Evolutionary conservation across 2,329 filamentous ascomycete species (phyloP).

Genomic region (Colletotrichum somersetense): DNA sequence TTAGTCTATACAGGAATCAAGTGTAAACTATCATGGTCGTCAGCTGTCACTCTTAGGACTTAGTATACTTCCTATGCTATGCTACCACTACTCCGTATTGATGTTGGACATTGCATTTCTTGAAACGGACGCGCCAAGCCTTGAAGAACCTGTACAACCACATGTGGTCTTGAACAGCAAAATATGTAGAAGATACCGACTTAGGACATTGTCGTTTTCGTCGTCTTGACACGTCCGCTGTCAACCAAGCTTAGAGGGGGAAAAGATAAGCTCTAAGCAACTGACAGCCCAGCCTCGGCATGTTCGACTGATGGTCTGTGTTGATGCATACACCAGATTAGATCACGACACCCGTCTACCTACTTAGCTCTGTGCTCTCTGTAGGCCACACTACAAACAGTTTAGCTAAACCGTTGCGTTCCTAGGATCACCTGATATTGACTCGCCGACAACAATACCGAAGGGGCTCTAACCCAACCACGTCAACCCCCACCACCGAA

Average conservation of each 20-base stretch:
- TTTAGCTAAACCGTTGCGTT: neutral
- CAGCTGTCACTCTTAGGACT: neutral
- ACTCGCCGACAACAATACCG: neutral
- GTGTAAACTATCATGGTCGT: neutral
- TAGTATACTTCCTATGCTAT: neutral
- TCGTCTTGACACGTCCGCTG: conserved; percentile 4
- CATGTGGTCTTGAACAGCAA: neutral
- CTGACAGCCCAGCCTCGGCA: neutral
- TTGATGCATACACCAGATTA: conserved; percentile 9
- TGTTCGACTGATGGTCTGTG: neutral
- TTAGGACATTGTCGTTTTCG: neutral
- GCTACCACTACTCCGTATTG: neutral
- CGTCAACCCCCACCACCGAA: conserved; percentile 26
- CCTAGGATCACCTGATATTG: neutral
- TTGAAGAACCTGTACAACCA: neutral
- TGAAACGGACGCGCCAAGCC: neutral
- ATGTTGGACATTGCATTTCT: conserved; percentile 17
- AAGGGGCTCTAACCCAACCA: conserved; percentile 11
- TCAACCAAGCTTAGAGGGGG: neutral
- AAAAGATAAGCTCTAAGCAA: neutral
- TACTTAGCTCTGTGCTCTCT: neutral
- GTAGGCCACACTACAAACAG: neutral
- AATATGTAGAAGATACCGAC: neutral
- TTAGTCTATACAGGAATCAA: neutral
- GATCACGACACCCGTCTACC: conserved; percentile 1